Percentiles rank a stretch among this genome's conserved stretches.
Conservation (phyloP, 306 rosid genomes). For the Vigna nakashimae region DNA sequence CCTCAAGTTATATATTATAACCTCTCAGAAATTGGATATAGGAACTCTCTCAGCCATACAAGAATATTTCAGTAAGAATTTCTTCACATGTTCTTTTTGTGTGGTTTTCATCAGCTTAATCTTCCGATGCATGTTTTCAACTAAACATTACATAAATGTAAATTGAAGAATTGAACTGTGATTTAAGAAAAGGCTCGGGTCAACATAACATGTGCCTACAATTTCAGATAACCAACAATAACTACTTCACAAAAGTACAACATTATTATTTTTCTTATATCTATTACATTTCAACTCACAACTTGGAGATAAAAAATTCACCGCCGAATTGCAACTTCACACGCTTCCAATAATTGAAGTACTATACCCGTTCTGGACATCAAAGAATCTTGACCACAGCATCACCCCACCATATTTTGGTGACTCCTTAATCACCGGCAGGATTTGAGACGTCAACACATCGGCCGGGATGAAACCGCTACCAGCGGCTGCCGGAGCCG, state of each 20-base stretch:
- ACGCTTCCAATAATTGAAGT: constrained; percentile 52
- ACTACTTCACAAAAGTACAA: neutral
- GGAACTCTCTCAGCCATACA: no score
- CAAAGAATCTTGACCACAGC: constrained; percentile 75
- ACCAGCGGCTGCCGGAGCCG: constrained; percentile 62
- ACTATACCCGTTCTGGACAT: constrained; percentile 60
- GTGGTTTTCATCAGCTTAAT: neutral
- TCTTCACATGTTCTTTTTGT: no score
- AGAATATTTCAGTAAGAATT: no score
- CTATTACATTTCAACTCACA: constrained; percentile 17
- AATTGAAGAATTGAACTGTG: neutral
- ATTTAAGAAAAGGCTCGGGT: no score
- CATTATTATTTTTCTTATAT: neutral
- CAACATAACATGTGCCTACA: neutral
- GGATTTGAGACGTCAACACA: constrained; percentile 56
- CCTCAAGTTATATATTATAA: no score
- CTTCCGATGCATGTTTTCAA: neutral
- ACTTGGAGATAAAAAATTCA: constrained; percentile 19
- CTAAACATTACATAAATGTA: neutral
- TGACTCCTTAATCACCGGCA: constrained; percentile 66
- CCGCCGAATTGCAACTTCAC: constrained; percentile 46
- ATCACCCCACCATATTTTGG: constrained; percentile 78
- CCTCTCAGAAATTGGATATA: no score
- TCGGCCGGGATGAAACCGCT: constrained; percentile 68
- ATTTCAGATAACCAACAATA: constrained; percentile 14